Evolutionary conservation across 169 alveolate genomes (phyloP), one percentile per base, ranked within the genome.

Genomic region (Plasmodium gonderi): DNA sequence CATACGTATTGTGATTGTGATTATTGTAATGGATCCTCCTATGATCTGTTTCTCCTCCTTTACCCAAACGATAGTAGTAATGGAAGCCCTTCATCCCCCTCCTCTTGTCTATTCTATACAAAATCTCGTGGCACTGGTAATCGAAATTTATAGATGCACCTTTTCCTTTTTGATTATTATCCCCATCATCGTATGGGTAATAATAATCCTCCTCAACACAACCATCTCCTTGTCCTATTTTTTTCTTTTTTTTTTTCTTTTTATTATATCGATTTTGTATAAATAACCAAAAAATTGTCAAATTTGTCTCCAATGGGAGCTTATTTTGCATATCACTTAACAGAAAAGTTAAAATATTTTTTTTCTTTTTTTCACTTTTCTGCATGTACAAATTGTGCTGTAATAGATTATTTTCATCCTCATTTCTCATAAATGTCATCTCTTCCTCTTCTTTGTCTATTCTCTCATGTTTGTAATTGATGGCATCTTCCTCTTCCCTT

Each of bases 241-340:
- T 33, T 9, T 36, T n/a, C 8, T 81, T 81, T 23, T 67, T 45
- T 60, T 69, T 42, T 54, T 74, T 82, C 78, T 45, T 74, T 65
- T 74, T 76, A 29, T 76, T 85, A 85, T 64, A 72, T 7, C 78
- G 36, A 65, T 85, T 85, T 85, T 85, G 92, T 85, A 85, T 76
- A 36, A 85, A 85, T 29, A 85, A 26, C 92, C 92, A 85, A 85
- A 85, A 85, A 31, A 85, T 54, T 2, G 92, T 85, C 68, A 85
- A 51, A 77, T 85, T 85, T 26, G 83, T 38, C 67, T 85, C 92
- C 51, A 60, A 47, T 3, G 92, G 92, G 40, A 85, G 29, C 65
- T 12, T 67, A 51, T 85, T 74, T 77, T 85, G 67, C 92, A 85
- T 85, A 85, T 76, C 92, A 65, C 87, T 72, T 20, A 85, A 23